Base-by-base conservation (phyloP, 1,139 yeast species). In the Candida tetrigidarum region DNA sequence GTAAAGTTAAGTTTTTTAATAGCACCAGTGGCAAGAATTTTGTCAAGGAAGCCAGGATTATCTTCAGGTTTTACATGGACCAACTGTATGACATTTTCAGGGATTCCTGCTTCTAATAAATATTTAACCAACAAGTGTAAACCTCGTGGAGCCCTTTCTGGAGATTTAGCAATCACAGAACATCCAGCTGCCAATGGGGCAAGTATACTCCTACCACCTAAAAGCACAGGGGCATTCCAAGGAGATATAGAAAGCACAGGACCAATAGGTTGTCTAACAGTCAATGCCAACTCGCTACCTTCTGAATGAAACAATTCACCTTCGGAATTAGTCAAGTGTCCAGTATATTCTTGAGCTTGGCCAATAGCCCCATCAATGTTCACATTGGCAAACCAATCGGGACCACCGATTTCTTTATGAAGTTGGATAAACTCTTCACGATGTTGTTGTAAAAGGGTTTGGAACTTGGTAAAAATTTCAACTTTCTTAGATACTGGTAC, bases 121-220 rank as follows among this genome's bases (percentile, higher is more conserved):
- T 64, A 57, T 42, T 66, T 59, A 3, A 64, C 70, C 29, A 66
- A 50, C 11, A 69, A 40, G 50, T 69, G 64, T 1, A 69, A 54
- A 2, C 62, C 41, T 30, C 48, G 45, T 0, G 78, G 69, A 2
- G 77, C 60, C 42, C 65, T 60, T 40, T 75, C 78, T 4, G 74
- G 59, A 0, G 76, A 57, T 47, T 74, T 74, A 34, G 66, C 49
- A 12, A 75, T 55, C n/a, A 76, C 79, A 0, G 79, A 72, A 51
- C 80, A 74, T 1, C 80, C 80, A n/a, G 80, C 80, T 25, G 74
- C 71, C 42, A 76, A 57, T 2, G 80, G 80, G 4, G 76, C 74
- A 16, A 62, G 51, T 3, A 75, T 62, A 2, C 76, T 60, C 46
- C 80, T 57, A 11, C 64, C 60, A 6, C 66, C 59, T 37, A 76